Evolutionary conservation across 1,284 basidiomycete species (phyloP).

Genomic region (Malassezia obtusa): DNA sequence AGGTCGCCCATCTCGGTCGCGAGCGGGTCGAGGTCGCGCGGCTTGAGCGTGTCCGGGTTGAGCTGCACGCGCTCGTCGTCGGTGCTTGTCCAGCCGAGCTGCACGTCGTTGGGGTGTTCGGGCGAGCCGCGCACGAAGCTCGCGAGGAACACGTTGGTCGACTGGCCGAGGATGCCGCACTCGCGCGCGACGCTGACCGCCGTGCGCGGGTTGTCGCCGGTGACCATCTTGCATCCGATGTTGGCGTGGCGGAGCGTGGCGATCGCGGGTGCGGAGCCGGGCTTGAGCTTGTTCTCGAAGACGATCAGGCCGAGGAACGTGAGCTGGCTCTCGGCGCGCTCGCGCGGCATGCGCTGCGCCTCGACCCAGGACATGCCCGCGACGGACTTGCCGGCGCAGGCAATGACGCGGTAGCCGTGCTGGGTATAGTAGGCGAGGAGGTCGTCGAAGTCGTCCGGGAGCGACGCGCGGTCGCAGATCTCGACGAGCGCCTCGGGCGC

Average conservation of each 20-base stretch:
- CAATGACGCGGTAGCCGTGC: constrained; percentile 94
- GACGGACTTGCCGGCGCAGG: constrained; percentile 90
- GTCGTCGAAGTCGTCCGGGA: constrained; percentile 88
- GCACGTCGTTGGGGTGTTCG: constrained; percentile 46
- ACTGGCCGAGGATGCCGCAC: constrained; percentile 77
- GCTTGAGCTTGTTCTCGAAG: constrained; percentile 97
- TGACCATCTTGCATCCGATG: constrained; percentile 92
- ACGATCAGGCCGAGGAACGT: constrained; percentile 92
- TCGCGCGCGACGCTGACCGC: constrained; percentile 94
- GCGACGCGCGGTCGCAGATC: constrained; percentile 56
- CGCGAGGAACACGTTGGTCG: constrained; percentile 84
- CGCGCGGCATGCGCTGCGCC: constrained; percentile 89
- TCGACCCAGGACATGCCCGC: constrained; percentile 92
- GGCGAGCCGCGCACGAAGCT: constrained; percentile 53
- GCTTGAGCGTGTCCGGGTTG: constrained; percentile 70
- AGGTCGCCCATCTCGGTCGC: constrained; percentile 37
- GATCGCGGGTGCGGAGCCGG: constrained; percentile 82
- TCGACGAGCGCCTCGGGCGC: constrained; percentile 96
- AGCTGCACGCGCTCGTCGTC: constrained; percentile 78
- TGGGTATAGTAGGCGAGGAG: constrained; percentile 92
- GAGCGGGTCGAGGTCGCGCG: constrained; percentile 35
- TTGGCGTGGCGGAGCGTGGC: constrained; percentile 78
- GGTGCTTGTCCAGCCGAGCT: constrained; percentile 80
- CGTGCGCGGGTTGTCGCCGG: constrained; percentile 92
- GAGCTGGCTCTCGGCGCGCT: constrained; percentile 83